Conservation (phyloP, 2,329 filamentous ascomycete species). For the Dothideomycetes sp. region DNA sequence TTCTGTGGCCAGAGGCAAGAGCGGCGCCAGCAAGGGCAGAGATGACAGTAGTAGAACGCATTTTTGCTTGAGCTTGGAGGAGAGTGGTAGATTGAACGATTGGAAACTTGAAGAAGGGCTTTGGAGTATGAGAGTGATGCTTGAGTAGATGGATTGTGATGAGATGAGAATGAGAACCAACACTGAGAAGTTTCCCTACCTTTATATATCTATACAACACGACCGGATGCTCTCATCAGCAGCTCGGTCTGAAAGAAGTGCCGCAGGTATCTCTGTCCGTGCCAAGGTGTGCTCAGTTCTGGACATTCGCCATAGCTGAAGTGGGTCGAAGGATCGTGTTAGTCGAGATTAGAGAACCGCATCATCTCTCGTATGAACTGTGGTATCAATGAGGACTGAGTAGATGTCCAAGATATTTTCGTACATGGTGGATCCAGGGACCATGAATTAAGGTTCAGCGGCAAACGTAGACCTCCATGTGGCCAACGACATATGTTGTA, state of each 20-base stretch:
- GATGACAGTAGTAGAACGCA: slow-evolving; percentile 6
- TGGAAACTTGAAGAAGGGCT: background rate
- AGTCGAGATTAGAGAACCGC: no score
- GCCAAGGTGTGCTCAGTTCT: slow-evolving; percentile 4
- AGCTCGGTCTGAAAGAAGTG: no score
- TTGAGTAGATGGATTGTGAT: no score
- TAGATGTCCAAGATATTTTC: no score
- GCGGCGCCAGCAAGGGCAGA: slow-evolving; percentile 11
- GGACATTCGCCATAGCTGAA: background rate
- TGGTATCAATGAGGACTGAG: no score
- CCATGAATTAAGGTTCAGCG: slow-evolving; percentile 2
- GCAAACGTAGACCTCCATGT: slow-evolving; percentile 5
- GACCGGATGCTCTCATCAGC: no score
- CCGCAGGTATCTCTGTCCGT: no score
- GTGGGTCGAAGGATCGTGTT: slow-evolving; percentile 9
- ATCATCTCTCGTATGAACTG: no score
- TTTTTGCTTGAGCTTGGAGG: background rate
- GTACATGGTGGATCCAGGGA: slow-evolving; percentile 2
- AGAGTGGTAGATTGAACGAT: background rate
- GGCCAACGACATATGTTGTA: slow-evolving; percentile 1
- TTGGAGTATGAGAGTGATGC: background rate
- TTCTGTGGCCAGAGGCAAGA: slow-evolving; percentile 7
- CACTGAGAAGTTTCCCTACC: no score
- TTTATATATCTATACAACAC: no score
- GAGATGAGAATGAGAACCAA: no score